Base-by-base conservation (phyloP, 345 rosid species). In the Brassica juncea region DNA sequence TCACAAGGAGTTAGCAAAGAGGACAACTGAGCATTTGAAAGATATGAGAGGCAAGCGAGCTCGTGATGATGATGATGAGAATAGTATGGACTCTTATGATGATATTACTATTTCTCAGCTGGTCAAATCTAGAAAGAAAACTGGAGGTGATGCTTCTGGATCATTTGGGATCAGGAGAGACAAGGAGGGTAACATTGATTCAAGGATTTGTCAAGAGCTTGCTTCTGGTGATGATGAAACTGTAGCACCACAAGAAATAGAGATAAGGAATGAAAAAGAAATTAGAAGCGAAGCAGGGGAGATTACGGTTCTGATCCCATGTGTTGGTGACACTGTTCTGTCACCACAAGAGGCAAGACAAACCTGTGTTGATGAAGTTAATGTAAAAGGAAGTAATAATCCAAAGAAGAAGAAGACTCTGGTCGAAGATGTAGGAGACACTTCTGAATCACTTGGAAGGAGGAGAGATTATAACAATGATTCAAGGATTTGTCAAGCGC, bases 1-100 rank as follows among this genome's bases (percentile, higher is more conserved):
- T 60, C 30, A 31, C 2, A 52, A 37, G 44, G 67, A 60, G 15
- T 30, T 69, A 39, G n/a, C 9, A 8, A 14, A 69, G 62, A 31
- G 8, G 12, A 34, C 8, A 77, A 34, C 54, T 23, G 64, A 58
- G 62, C 5, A 55, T 55, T 55, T 55, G 61, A 55, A 27, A 55
- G 9, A 16, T 10, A 19, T 2, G 60, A 55, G 27, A 59, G 10
- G 60, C 25, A 52, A n/a, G 57, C 8, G 21, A 52, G 75, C 42
- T 70, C 42, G 65, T 77, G 81, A 3, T 42, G 57, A 30, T 11
- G 72, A 44, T 55, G 57, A 28, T 67, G 58, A 39, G 23, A 28
- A 6, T 37, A 0, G 0, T 37, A 37, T 37, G 30, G 12, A 35
- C 34, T 47, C 8, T 47, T 1, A 67, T 62, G 63, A 31, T 76